Base-by-base conservation (phyloP, 2,329 filamentous ascomycete species). In the Cladophialophora chaetospira region DNA sequence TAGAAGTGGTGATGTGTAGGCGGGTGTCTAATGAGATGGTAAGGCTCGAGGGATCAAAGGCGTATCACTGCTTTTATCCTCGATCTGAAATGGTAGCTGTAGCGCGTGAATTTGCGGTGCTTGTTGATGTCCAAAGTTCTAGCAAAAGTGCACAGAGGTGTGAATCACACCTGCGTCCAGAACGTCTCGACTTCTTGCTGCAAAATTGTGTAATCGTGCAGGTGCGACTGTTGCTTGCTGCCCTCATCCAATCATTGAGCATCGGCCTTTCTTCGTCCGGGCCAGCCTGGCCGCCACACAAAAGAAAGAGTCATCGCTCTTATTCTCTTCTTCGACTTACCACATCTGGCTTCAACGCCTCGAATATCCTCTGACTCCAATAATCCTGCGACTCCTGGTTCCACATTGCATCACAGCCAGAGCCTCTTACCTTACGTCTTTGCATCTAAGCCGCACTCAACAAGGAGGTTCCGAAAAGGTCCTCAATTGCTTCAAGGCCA, bases 121-220 rank as follows among this genome's bases (percentile, higher is more conserved):
- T 15, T 15, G n/a, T 25, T n/a, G 23, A 23, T 44, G 10, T 5
- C 3, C n/a, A 19, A 26, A 25, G 42, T 28, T n/a, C 13, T 49
- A 13, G 17, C 46, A 35, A 49, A 36, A 6, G 19, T 36, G 45
- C 19, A 25, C 23, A 13, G 15, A 11, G 17, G 10, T 47, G 44
- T 48, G 45, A 49, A 49, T 49, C 29, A 49, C 26, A 10, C 31
- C 8, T 9, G 15, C 15, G 9, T 15, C 10, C 40, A 44, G 19
- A 44, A 15, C 23, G 23, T 44, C 19, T 44, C 15, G 23, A 25
- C 1, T 8, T 3, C 36, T 8, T 21, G 17, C 10, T 33, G 31
- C 31, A 3, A 36, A 15, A 48, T 33, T 38, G 21, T 49, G 46
- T 49, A 51, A 51, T 42, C 25, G 47, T 42, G 47, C 47, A 51